phyloP scores from a whole-genome alignment of 2,329 filamentous ascomycete genomes.

The Alternaria arbusti region DNA sequence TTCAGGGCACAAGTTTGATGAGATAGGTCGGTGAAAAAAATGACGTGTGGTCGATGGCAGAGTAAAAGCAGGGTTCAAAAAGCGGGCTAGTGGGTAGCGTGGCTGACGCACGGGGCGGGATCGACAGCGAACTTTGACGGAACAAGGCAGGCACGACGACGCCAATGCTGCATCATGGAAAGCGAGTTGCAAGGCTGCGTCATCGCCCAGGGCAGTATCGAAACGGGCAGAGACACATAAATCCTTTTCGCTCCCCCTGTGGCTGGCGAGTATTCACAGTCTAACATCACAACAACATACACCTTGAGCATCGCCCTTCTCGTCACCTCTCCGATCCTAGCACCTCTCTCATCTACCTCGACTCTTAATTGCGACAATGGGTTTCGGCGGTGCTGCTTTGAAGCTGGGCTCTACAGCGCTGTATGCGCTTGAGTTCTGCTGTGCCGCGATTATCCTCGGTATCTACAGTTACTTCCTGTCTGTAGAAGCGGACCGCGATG shows the following conservation, averaged over 20 bases:
- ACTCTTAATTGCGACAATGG: conserved; percentile 56
- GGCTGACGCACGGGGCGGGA: conserved; percentile 4
- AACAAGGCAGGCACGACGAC: conserved; percentile 8
- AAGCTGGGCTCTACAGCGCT: conserved; percentile 74
- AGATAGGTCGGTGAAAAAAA: background rate
- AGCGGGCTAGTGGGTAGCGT: background rate
- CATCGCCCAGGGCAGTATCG: conserved; percentile 4
- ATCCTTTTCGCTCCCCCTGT: background rate
- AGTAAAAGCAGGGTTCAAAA: conserved; percentile 6
- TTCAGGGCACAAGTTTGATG: background rate
- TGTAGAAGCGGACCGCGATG: conserved; percentile 69
- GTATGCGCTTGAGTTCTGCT: conserved; percentile 75
- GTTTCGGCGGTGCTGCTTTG: conserved; percentile 66
- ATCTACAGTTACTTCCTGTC: conserved; percentile 84
- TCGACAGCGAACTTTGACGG: conserved; percentile 2
- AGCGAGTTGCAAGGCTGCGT: conserved; percentile 11
- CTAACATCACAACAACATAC: background rate
- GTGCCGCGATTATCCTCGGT: conserved; percentile 74
- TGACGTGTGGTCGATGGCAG: conserved; percentile 6
- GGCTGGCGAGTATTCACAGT: background rate
- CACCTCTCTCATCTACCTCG: background rate
- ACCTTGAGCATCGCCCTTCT: background rate
- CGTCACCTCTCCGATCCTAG: background rate
- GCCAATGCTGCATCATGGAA: conserved; percentile 4
- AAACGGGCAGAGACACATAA: conserved; percentile 2